Evolutionary conservation across 2,329 filamentous ascomycete genomes (phyloP), one percentile per base, ranked within the genome.

Genomic region (Talaromyces sp.): DNA sequence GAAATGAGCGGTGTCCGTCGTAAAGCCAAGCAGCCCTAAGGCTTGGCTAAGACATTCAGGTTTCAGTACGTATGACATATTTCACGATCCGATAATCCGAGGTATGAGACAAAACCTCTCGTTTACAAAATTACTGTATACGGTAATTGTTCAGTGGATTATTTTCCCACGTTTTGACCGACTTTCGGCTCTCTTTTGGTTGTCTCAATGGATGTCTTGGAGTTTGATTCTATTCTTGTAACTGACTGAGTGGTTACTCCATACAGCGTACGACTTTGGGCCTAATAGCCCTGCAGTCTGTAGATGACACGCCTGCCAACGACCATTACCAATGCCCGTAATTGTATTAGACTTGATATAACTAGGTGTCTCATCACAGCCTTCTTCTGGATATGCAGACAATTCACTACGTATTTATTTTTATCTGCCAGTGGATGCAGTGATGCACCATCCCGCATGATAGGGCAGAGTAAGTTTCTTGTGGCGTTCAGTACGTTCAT

Each of bases 361-460:
- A n/a, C n/a, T n/a, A n/a, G n/a, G n/a, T n/a, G n/a, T n/a, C n/a
- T n/a, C n/a, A 25, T 17, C 21, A 28, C 50, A 52, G 35, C 50
- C 9, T 25, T 15, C 40, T 43, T 46, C 41, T 10, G 37, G 21
- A 37, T 13, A 36, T 37, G 35, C 33, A 52, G 48, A 7, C 48
- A n/a, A n/a, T n/a, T 31, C 13, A 37, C 19, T 37, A 2, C 28
- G 5, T 36, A 11, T 11, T 17, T 51, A 25, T 22, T 36, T 25
- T 33, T 39, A 10, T 7, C 25, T 33, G 25, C 43, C 41, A 28
- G 41, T 28, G 15, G 11, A 28, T 19, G 43, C n/a, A 19, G 31
- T 33, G 25, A 33, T 46, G 53, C 39, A n/a, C n/a, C n/a, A n/a
- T n/a, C 53, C 28, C 53, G 53, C 40, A 53, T 53, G 51, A 33